Evolutionary conservation across 768 basidiomycete species (phyloP), one percentile per base, ranked within the genome.

Genomic region (Fomitopsis serialis): DNA sequence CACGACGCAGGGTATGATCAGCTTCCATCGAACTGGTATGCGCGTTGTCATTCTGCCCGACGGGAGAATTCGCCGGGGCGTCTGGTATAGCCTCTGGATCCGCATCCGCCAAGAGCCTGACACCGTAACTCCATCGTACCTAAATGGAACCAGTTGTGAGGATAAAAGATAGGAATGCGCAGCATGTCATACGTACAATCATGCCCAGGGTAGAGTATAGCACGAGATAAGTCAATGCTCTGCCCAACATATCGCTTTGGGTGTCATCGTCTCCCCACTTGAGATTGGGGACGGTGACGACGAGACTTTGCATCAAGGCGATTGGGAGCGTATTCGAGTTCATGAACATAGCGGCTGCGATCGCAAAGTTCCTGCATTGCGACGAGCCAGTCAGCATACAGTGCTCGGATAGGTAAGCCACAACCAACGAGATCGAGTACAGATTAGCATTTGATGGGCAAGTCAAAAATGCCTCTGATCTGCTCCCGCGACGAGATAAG

Each of bases 321-420:
- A 98, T 92, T 0, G 96, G 96, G 5, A 99, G 80, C 0, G 92
- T 91, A 66, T 98, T 98, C 2, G 89, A 92, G 68, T 94, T 96
- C 87, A 93, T 89, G 75, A 91, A 91, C 83, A 88, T 92, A 25
- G 88, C 76, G 0, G 89, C 85, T 0, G 89, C 89, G 67, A 86
- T 84, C 8, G 85, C 86, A 58, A 91, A 92, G 49, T 78, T 84
- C 64, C 89, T 90, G 59, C 17, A 37, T 4, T 32, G 7, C 17
- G 4, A 17, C 9, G 11, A 10, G 45, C 25, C 45, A 46, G 45
- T 34, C n/a, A 23, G 19, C 5, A 35, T 48, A 24, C 34, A 13
- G 13, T 9, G 12, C n/a, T 15, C 24, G 47, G 8, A 7, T 27
- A 46, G 34, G 34, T 15, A 35, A n/a, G n/a, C 34, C 34, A 35